Conservation (phyloP, 2,329 filamentous ascomycete species). For the Alternaria triticina region DNA sequence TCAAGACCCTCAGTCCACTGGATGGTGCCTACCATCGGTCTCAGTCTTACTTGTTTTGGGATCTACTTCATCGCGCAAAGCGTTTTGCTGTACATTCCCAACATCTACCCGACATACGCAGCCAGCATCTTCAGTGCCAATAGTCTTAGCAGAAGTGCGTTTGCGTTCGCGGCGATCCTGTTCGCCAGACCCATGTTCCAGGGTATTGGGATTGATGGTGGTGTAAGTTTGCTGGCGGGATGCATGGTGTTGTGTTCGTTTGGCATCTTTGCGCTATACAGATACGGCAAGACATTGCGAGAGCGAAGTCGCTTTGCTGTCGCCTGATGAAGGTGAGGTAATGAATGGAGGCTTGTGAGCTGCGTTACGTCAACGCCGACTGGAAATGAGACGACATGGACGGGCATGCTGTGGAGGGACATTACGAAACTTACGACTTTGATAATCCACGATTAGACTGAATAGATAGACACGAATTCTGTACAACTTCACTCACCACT, state of each 20-base stretch:
- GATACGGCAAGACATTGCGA: constrained; percentile 61
- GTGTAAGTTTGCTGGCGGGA: constrained; percentile 63
- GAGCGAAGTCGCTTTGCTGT: constrained; percentile 64
- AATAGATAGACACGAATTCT: not conserved
- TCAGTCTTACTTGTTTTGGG: constrained; percentile 54
- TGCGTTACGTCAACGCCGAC: not conserved
- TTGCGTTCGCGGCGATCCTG: constrained; percentile 65
- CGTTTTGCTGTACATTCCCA: constrained; percentile 67
- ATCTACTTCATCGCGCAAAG: constrained; percentile 52
- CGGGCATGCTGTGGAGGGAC: not conserved
- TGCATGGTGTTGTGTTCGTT: constrained; percentile 51
- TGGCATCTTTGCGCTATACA: constrained; percentile 65
- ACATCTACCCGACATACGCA: constrained; percentile 61
- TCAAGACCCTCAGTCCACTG: constrained; percentile 67
- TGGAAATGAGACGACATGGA: not conserved
- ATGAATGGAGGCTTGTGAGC: not conserved
- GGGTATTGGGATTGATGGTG: constrained; percentile 64
- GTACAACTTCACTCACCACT: not conserved
- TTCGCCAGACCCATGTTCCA: constrained; percentile 65
- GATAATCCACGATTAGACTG: not conserved
- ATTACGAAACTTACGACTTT: not conserved
- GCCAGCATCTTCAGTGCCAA: constrained; percentile 66
- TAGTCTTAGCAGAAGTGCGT: constrained; percentile 59
- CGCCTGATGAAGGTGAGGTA: constrained; percentile 3
- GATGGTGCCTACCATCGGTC: constrained; percentile 62